phyloP scores from a whole-genome alignment of 2,329 filamentous ascomycete genomes.

The Cercospora citrullina region DNA sequence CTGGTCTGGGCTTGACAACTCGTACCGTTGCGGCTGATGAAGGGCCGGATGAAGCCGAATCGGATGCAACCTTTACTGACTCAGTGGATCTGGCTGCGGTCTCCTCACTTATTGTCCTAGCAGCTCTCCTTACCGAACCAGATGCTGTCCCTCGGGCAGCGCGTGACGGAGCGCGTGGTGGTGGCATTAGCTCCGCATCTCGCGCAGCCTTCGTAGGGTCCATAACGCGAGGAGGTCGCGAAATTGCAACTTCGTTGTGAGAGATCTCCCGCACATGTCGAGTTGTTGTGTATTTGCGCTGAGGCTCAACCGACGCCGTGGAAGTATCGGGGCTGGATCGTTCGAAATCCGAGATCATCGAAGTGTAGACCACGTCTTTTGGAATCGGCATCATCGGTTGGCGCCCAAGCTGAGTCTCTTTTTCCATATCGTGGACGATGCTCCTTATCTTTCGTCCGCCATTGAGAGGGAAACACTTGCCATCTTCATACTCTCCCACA shows the following conservation, averaged over 20 bases:
- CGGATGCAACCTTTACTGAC: conserved; percentile 29
- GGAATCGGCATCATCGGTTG: conserved; percentile 53
- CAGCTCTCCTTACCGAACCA: conserved; percentile 33
- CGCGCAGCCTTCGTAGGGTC: conserved; percentile 26
- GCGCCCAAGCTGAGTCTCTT: conserved; percentile 50
- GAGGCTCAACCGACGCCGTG: conserved; percentile 32
- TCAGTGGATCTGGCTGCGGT: conserved; percentile 32
- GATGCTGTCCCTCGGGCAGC: conserved; percentile 29
- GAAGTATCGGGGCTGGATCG: conserved; percentile 33
- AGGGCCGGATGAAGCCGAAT: conserved; percentile 23
- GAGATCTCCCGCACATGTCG: conserved; percentile 49
- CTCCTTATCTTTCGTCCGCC: conserved; percentile 51
- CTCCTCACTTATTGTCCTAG: conserved; percentile 39
- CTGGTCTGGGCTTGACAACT: conserved; percentile 27
- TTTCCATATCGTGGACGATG: conserved; percentile 52
- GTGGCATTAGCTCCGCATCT: conserved; percentile 39
- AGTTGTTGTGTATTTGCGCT: conserved; percentile 41
- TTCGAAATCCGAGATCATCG: conserved; percentile 39
- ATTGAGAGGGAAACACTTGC: conserved; percentile 49
- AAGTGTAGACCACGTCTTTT: conserved; percentile 50
- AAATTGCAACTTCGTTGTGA: conserved; percentile 44
- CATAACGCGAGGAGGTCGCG: conserved; percentile 19
- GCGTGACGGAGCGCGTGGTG: conserved; percentile 31
- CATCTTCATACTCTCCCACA: conserved; percentile 51
- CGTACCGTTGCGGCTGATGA: conserved; percentile 27